These are phyloP conservation scores for Malus hybrid DNA, from an alignment of 331 rosid species.

Conservation along the genomic window DNA sequence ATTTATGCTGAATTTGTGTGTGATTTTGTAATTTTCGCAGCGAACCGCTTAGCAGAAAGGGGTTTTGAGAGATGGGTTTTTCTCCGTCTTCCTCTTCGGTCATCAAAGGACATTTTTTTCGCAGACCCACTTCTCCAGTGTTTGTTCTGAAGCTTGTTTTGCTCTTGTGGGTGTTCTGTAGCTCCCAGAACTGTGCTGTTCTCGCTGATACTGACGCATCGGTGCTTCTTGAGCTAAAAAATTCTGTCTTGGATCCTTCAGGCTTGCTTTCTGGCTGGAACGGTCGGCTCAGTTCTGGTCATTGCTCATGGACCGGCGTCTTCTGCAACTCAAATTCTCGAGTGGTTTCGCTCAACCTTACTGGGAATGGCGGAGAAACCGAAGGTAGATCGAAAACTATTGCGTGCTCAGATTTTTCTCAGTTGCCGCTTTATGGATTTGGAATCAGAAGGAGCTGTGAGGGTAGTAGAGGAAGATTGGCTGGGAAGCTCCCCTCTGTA, in stretches of 20 bases:
- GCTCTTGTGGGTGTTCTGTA: no score
- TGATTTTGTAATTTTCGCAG: not conserved
- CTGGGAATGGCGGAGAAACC: slow-evolving; percentile 39
- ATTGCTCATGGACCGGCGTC: slow-evolving; percentile 65
- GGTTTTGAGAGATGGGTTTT: slow-evolving; percentile 45
- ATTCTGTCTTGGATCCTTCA: slow-evolving; percentile 49
- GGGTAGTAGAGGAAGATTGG: slow-evolving; percentile 35
- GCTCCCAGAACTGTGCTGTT: slow-evolving; percentile 1
- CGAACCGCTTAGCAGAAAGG: not conserved
- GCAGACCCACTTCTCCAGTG: no score
- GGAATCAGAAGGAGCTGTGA: slow-evolving; percentile 52
- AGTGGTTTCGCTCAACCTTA: slow-evolving; percentile 62
- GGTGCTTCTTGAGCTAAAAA: slow-evolving; percentile 48
- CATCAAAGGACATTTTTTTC: no score
- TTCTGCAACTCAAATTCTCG: slow-evolving; percentile 50
- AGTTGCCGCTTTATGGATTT: slow-evolving; percentile 64
- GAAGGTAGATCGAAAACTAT: slow-evolving; percentile 25
- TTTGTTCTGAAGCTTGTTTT: no score
- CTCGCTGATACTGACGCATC: slow-evolving; percentile 54
- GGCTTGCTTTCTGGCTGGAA: slow-evolving; percentile 60
- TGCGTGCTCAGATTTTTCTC: slow-evolving; percentile 35
- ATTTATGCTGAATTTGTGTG: not conserved
- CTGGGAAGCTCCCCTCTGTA: slow-evolving; percentile 43
- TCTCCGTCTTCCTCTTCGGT: slow-evolving; percentile 4
- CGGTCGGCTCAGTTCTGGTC: slow-evolving; percentile 15